These are phyloP conservation scores for Podospora comata DNA, from an alignment of 495 filamentous ascomycete species.

Conservation along the genomic window DNA sequence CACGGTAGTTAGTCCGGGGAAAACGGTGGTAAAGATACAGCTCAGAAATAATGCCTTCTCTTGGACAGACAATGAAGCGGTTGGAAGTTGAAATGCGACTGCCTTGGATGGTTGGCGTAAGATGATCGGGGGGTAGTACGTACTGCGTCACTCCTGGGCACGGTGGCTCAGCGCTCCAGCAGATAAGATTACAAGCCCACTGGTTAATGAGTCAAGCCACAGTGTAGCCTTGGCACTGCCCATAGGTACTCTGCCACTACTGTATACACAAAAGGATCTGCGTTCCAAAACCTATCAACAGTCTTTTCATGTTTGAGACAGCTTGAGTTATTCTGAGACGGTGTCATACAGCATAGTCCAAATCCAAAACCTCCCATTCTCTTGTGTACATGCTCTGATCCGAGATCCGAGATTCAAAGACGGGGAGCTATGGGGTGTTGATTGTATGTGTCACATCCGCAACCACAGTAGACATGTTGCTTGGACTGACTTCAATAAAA, in stretches of 20 bases:
- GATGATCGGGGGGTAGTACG: background rate
- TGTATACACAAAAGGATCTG: too few species aligned
- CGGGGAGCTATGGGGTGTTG: background rate
- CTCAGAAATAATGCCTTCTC: background rate
- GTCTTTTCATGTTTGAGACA: background rate
- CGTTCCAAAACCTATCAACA: background rate
- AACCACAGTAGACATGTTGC: too few species aligned
- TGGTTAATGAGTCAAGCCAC: constrained; percentile 8
- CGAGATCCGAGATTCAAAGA: background rate
- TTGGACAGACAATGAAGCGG: background rate
- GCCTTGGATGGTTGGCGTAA: constrained; percentile 6
- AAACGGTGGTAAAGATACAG: background rate
- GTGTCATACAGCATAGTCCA: background rate
- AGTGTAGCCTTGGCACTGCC: background rate
- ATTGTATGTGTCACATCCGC: too few species aligned
- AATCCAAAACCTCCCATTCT: background rate
- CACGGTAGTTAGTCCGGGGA: background rate
- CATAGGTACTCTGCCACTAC: background rate
- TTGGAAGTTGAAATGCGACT: constrained; percentile 3
- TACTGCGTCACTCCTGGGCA: constrained; percentile 20
- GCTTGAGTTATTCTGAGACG: background rate
- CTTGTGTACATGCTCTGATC: too few species aligned
- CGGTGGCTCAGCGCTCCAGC: constrained; percentile 7
- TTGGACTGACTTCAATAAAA: background rate
- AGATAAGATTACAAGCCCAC: constrained; percentile 1